These are phyloP conservation scores for Phytophthora agathidicida DNA, from an alignment of 352 stramenopile genomes.

Conservation along the genomic window DNA sequence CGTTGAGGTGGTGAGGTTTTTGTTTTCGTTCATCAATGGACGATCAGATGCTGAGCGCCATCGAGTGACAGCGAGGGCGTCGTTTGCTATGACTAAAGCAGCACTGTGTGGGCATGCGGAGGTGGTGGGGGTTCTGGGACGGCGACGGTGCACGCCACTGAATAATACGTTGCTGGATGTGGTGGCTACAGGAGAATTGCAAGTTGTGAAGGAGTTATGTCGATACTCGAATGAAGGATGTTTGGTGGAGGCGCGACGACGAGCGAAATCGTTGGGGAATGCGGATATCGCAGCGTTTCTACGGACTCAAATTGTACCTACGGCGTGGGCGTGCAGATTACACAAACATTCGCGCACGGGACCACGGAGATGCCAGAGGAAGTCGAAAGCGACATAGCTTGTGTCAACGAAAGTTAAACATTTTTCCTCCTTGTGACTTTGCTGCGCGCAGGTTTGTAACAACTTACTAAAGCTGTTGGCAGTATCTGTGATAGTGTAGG, in stretches of 20 bases:
- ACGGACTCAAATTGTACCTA: slow-evolving; percentile 26
- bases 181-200: slow-evolving; percentile 27
- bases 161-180: slow-evolving; percentile 39
- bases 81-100: slow-evolving; percentile 37
- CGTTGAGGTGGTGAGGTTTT: slow-evolving; percentile 50
- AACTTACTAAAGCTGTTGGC: no score
- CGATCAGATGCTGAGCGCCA: slow-evolving; percentile 8
- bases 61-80: slow-evolving; percentile 27
- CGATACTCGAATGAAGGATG: slow-evolving; percentile 39
- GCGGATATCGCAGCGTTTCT: slow-evolving; percentile 30
- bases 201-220: slow-evolving; percentile 34
- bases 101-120: slow-evolving; percentile 31
- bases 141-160: slow-evolving; percentile 27
- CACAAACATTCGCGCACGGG: slow-evolving; percentile 24
- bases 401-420: no score
- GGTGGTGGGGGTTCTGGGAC: slow-evolving; percentile 28
- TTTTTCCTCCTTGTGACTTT: no score
- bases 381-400: slow-evolving; percentile 6
- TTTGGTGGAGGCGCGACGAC: slow-evolving; percentile 32
- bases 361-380: slow-evolving; percentile 33
- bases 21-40: slow-evolving; percentile 38
- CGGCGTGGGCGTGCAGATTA: slow-evolving; percentile 30
- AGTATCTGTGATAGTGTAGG: no score
- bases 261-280: slow-evolving; percentile 25
- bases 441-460: no score